A percentile compares a stretch with the other conserved stretches of the same genome.
Evolutionary conservation across 768 basidiomycete species (phyloP).

Genomic region (Ephemerocybe angulata): DNA sequence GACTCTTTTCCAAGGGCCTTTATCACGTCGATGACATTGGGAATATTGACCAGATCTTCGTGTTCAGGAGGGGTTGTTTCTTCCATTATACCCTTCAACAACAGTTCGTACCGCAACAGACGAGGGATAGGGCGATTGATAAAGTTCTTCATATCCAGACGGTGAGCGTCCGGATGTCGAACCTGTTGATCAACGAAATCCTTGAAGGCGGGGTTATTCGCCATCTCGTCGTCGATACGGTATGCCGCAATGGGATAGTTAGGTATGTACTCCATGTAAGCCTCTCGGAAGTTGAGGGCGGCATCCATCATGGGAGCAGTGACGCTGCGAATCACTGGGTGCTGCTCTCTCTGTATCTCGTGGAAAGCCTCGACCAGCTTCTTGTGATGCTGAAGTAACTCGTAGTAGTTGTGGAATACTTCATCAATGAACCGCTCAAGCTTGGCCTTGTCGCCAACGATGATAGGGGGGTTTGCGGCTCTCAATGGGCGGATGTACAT

Average conservation of each 20-base stretch:
- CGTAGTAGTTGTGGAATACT: slow-evolving; percentile 84
- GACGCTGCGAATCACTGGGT: slow-evolving; percentile 74
- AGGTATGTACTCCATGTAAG: slow-evolving; percentile 89
- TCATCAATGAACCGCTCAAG: slow-evolving; percentile 78
- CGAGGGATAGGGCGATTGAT: slow-evolving; percentile 89
- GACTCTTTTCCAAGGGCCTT: slow-evolving; percentile 81
- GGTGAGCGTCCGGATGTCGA: slow-evolving; percentile 73
- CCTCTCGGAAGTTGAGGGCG: slow-evolving; percentile 87
- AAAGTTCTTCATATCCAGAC: slow-evolving; percentile 88
- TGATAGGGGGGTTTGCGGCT: slow-evolving; percentile 72
- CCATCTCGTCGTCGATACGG: slow-evolving; percentile 83
- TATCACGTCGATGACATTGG: slow-evolving; percentile 86
- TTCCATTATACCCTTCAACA: slow-evolving; percentile 78
- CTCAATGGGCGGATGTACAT: slow-evolving; percentile 82
- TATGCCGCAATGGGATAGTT: slow-evolving; percentile 92
- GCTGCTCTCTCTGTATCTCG: slow-evolving; percentile 84
- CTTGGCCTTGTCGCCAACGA: slow-evolving; percentile 54
- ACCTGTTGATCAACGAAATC: slow-evolving; percentile 64
- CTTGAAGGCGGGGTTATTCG: slow-evolving; percentile 73
- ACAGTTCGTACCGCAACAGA: slow-evolving; percentile 79
- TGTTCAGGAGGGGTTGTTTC: slow-evolving; percentile 69
- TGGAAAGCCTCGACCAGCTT: slow-evolving; percentile 76
- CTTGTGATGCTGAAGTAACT: slow-evolving; percentile 72
- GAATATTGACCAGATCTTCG: slow-evolving; percentile 76
- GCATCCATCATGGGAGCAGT: slow-evolving; percentile 85